Percentiles rank a stretch among this genome's conserved stretches.
These are phyloP conservation scores for Thalassiosira mediterranea DNA, from an alignment of 352 stramenopile species.

Conservation along the genomic window DNA sequence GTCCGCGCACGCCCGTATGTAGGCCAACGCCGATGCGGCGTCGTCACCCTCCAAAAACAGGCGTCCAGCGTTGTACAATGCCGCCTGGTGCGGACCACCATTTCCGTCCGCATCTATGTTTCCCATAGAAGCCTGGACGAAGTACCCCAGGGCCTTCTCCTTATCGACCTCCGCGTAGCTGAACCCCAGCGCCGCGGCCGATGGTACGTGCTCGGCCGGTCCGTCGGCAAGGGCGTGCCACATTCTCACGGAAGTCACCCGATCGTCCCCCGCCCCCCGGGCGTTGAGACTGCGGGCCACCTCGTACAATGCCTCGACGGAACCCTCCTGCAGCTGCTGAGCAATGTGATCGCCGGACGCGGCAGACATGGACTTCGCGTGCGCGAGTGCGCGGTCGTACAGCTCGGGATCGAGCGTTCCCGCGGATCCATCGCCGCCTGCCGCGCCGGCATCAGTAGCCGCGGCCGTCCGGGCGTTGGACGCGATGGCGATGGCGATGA, in stretches of 20 bases:
- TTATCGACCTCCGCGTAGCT: slow-evolving; percentile 56
- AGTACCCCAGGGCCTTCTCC: slow-evolving; percentile 43
- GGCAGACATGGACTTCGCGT: not conserved
- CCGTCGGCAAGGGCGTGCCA: slow-evolving; percentile 52
- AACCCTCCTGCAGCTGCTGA: slow-evolving; percentile 9
- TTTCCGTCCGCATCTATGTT: slow-evolving; percentile 7
- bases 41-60: slow-evolving; percentile 51
- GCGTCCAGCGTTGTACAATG: slow-evolving; percentile 49
- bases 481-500: slow-evolving; percentile 16
- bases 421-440: not conserved
- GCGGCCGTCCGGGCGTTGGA: not conserved
- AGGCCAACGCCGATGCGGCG: slow-evolving; percentile 20
- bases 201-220: slow-evolving; percentile 39
- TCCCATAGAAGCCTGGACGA: slow-evolving; percentile 23
- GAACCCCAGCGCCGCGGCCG: slow-evolving; percentile 40
- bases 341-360: not conserved
- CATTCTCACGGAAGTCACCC: slow-evolving; percentile 40
- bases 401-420: not conserved
- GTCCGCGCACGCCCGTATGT: slow-evolving; percentile 46
- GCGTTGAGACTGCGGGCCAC: slow-evolving; percentile 41
- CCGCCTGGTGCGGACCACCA: slow-evolving; percentile 41
- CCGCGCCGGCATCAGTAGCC: not conserved
- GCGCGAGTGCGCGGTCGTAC: slow-evolving; percentile 1
- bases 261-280: slow-evolving; percentile 27
- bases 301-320: slow-evolving; percentile 43